Percentiles rank a stretch among this genome's conserved stretches.
These are phyloP conservation scores for Salix koriyanagi DNA, from an alignment of 345 rosid species.

Conservation along the genomic window DNA sequence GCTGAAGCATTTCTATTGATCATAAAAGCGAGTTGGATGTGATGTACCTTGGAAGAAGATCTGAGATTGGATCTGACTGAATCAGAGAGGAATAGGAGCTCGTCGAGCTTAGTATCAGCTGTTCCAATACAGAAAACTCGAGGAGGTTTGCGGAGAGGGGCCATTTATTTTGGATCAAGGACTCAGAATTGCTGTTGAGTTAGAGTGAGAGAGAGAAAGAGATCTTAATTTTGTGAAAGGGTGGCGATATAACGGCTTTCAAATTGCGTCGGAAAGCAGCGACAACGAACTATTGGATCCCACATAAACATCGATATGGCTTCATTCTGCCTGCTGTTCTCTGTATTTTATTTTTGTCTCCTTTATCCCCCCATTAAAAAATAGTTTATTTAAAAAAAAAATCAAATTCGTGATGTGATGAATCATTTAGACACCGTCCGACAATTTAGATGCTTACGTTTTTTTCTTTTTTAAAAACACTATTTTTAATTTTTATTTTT, in stretches of 20 bases:
- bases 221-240: no score
- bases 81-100: conserved; percentile 66
- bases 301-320: neutral
- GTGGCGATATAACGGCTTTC: neutral
- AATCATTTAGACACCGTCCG: no score
- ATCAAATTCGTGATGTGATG: no score
- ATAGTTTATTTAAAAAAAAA: no score
- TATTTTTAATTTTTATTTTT: no score
- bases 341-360: neutral
- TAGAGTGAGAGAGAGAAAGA: neutral
- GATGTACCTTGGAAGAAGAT: conserved; percentile 45
- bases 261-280: neutral
- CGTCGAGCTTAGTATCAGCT: conserved; percentile 79
- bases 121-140: conserved; percentile 79
- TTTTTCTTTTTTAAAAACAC: no score
- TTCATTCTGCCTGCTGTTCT: neutral
- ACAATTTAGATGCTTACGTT: no score
- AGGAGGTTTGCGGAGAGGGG: conserved; percentile 8
- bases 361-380: no score
- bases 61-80: conserved; percentile 54
- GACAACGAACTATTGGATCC: neutral
- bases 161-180: conserved; percentile 3
- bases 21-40: neutral
- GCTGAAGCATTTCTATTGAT: neutral
- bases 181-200: neutral